phyloP scores from a whole-genome alignment of 495 filamentous ascomycete species.

The Hypoxylon lienhwacheense region DNA sequence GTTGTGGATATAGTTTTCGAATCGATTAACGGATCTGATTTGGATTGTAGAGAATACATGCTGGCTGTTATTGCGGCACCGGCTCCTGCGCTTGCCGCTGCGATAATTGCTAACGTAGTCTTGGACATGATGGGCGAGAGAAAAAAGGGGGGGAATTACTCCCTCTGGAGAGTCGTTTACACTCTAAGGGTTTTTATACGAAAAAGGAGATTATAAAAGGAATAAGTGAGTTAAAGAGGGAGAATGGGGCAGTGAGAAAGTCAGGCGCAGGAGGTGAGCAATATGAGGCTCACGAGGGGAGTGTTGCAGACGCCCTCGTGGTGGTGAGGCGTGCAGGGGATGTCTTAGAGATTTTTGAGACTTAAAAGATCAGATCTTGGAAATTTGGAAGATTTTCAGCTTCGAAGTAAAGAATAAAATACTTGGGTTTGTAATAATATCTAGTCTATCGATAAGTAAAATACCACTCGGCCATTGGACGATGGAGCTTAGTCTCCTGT shows the following conservation, averaged over 20 bases:
- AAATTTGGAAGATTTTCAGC: constrained; percentile 30
- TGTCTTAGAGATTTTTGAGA: no score
- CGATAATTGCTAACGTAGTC: constrained; percentile 81
- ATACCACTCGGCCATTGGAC: neutral
- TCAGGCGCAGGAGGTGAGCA: constrained; percentile 35
- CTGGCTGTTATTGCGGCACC: constrained; percentile 79
- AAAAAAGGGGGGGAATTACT: constrained; percentile 14
- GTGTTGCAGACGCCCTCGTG: constrained; percentile 33
- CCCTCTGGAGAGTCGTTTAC: constrained; percentile 6
- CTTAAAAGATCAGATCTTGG: constrained; percentile 17
- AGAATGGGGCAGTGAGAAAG: constrained; percentile 16
- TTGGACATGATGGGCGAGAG: constrained; percentile 75
- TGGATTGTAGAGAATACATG: constrained; percentile 66
- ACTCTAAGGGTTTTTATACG: constrained; percentile 35
- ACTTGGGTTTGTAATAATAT: neutral
- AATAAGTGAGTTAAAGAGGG: constrained; percentile 1
- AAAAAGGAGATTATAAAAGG: neutral
- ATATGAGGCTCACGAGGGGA: constrained; percentile 38
- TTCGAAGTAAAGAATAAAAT: constrained; percentile 16
- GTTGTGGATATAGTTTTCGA: constrained; percentile 50
- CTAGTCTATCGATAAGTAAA: constrained; percentile 15
- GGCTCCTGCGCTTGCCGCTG: constrained; percentile 83
- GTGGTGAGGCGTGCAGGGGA: constrained; percentile 35
- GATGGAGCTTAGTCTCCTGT: constrained; percentile 4
- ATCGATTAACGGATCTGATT: constrained; percentile 49